These are phyloP conservation scores for Boletus sp. DNA, from an alignment of 768 basidiomycete species.

Conservation along the genomic window DNA sequence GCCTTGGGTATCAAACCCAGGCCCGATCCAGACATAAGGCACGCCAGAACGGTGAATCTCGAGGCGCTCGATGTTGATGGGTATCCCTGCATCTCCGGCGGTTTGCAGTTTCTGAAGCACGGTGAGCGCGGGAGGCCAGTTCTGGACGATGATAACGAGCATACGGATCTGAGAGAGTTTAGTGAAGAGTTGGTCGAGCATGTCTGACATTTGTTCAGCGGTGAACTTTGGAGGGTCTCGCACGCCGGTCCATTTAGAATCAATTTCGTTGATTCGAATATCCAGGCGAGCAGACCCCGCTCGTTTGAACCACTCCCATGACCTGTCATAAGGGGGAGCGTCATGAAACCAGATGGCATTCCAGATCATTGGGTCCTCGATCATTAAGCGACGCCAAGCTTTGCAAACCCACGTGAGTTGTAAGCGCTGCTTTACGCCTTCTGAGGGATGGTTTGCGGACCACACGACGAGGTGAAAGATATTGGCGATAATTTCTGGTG, in stretches of 20 bases:
- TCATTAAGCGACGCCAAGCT: conserved; percentile 49
- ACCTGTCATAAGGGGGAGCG: conserved; percentile 44
- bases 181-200: conserved; percentile 50
- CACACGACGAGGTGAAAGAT: conserved; percentile 62
- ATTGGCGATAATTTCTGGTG: conserved; percentile 59
- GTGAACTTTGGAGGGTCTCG: conserved; percentile 36
- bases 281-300: conserved; percentile 55
- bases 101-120: conserved; percentile 48
- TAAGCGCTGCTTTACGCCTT: conserved; percentile 41
- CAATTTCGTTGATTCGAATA: conserved; percentile 53
- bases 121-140: conserved; percentile 51
- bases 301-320: conserved; percentile 55
- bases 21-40: conserved; percentile 45
- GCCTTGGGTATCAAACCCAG: conserved; percentile 36
- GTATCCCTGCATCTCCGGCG: conserved; percentile 31
- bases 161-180: conserved; percentile 58
- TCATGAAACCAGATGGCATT: conserved; percentile 65
- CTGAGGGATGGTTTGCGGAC: conserved; percentile 39
- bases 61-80: conserved; percentile 53
- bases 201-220: conserved; percentile 38
- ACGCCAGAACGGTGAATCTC: conserved; percentile 60
- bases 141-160: conserved; percentile 54
- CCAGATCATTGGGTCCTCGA: conserved; percentile 54
- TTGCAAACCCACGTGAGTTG: conserved; percentile 57
- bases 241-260: conserved; percentile 23